Evolutionary conservation across 1,284 basidiomycete species (phyloP), one percentile per base, ranked within the genome.

Genomic region (Peniophora sp.): DNA sequence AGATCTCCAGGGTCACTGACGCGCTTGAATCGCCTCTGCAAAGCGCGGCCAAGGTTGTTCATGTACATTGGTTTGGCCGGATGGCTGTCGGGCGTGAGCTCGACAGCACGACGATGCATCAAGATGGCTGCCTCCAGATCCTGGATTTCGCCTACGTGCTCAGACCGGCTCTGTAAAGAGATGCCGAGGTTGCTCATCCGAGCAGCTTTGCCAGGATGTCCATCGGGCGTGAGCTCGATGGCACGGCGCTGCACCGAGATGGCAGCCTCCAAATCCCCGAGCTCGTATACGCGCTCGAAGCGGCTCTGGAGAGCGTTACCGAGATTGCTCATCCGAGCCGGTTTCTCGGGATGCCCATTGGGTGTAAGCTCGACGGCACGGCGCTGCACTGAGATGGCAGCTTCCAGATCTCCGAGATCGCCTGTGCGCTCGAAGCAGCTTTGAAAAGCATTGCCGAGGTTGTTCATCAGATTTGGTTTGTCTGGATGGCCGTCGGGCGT

Each of bases 241-340:
- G 44, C 44, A 10, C 22, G 44, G 20, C 22, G 44, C 9, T 45
- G 5, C 23, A 45, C 9, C 23, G 44, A 3, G 2, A 45, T 14
- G 16, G 65, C 65, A 45, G 56, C 54, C 38, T 65, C 57, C 3
- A 68, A 56, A 48, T 66, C 64, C 2, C 35, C 27, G 20, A 52
- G 25, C 1, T 45, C 20, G 3, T 56, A 56, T 6, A 54, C 17
- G 43, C 47, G 55, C 11, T 59, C 54, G 47, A 59, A 63, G 35
- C 62, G 62, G 38, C 58, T 54, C 45, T 59, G 57, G 44, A 66
- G 49, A 3, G 64, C 59, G 25, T 50, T 56, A 14, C 65, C 66
- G 25, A 68, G 51, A 41, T 57, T 58, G 47, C 55, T 53, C 23
- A 65, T 50, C 9, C 55, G 51, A 48, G 27, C 25, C 9, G 49